Conservation (phyloP, 495 filamentous ascomycete species). For the Glutinoglossum americanum region DNA sequence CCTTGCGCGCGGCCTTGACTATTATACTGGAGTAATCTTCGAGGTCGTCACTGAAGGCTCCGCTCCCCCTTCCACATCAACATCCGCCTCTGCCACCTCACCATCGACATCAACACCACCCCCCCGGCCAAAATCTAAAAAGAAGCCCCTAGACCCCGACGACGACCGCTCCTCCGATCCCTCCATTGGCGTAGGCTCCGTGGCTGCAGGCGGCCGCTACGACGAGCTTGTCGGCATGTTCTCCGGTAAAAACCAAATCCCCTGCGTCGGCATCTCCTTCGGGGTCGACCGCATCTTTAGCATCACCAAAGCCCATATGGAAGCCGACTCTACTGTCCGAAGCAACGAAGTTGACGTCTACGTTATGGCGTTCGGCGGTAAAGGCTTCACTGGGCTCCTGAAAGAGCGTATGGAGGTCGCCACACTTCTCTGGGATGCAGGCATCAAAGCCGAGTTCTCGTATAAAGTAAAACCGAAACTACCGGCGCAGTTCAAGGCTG, state of each 20-base stretch:
- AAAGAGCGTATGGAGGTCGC: slow-evolving; percentile 62
- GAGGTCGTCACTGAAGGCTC: slow-evolving; percentile 77
- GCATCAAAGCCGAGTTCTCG: slow-evolving; percentile 63
- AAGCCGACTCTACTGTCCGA: slow-evolving; percentile 29
- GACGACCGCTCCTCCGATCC: slow-evolving; percentile 72
- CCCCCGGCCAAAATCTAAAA: slow-evolving; percentile 17
- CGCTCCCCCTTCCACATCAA: slow-evolving; percentile 27
- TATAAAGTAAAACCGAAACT: slow-evolving; percentile 66
- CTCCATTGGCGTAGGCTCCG: slow-evolving; percentile 60
- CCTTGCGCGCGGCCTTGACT: slow-evolving; percentile 72
- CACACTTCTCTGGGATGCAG: slow-evolving; percentile 51
- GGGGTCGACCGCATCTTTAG: slow-evolving; percentile 91
- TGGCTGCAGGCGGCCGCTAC: slow-evolving; percentile 81
- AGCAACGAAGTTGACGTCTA: slow-evolving; percentile 66
- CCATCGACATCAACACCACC: neutral
- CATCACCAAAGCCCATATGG: slow-evolving; percentile 60
- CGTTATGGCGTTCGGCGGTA: slow-evolving; percentile 85
- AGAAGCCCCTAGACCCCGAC: slow-evolving; percentile 37
- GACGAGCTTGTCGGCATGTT: slow-evolving; percentile 93
- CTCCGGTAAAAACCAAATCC: slow-evolving; percentile 58
- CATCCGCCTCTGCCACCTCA: neutral
- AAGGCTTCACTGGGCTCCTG: slow-evolving; percentile 61
- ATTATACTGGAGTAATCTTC: slow-evolving; percentile 89
- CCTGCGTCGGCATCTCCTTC: slow-evolving; percentile 87
- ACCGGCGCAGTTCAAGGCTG: slow-evolving; percentile 57